These are phyloP conservation scores for Volvariella surrecta DNA, from an alignment of 1,284 basidiomycete genomes.

Conservation along the genomic window DNA sequence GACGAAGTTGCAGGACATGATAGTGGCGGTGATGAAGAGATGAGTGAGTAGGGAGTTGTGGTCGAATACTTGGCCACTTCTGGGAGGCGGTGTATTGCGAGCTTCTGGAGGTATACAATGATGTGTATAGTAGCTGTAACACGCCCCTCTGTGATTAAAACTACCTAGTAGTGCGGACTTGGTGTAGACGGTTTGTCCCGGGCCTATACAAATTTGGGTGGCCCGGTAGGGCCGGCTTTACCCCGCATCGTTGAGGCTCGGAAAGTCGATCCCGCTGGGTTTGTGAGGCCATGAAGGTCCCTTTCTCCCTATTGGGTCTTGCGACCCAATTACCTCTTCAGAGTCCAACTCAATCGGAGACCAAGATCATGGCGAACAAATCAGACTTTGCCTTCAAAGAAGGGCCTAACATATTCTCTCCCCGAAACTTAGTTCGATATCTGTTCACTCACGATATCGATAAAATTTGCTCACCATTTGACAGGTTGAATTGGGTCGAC, in stretches of 20 bases:
- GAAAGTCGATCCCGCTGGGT: too few relatives aligned
- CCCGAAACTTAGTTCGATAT: slow-evolving; percentile 53
- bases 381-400: slow-evolving; percentile 47
- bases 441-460: background rate
- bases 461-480: background rate
- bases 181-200: too few relatives aligned
- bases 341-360: slow-evolving; percentile 13
- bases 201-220: too few relatives aligned
- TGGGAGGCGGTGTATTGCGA: too few relatives aligned
- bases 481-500: slow-evolving; percentile 51
- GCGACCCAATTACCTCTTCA: slow-evolving; percentile 42
- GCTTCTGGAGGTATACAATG: too few relatives aligned
- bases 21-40: slow-evolving; percentile 28
- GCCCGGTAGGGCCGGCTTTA: too few relatives aligned
- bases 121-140: too few relatives aligned
- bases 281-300: slow-evolving; percentile 27
- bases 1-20: slow-evolving; percentile 26
- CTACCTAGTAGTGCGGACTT: too few relatives aligned
- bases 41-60: slow-evolving; percentile 25
- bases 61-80: too few relatives aligned
- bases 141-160: too few relatives aligned
- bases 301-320: slow-evolving; percentile 37
- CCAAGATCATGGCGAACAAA: slow-evolving; percentile 19
- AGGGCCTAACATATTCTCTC: slow-evolving; percentile 52
- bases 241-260: too few relatives aligned